Percentiles rank a stretch among this genome's conserved stretches.
These are phyloP conservation scores for Aureobasidium namibiae DNA, from an alignment of 2,329 filamentous ascomycete genomes.

Conservation along the genomic window DNA sequence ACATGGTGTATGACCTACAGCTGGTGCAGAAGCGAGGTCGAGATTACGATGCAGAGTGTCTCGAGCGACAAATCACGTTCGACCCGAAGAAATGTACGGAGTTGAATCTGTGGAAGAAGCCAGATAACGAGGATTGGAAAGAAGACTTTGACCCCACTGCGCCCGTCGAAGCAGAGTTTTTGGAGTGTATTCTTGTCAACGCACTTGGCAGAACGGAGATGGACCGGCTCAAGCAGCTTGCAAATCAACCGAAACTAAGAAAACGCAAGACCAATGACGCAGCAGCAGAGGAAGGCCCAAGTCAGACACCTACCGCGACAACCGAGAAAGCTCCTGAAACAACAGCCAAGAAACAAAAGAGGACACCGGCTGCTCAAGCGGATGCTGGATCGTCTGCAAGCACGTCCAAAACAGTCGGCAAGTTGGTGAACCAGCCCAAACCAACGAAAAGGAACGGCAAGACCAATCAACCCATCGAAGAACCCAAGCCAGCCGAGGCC, in stretches of 20 bases:
- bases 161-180: slow-evolving; percentile 30
- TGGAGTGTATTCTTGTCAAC: slow-evolving; percentile 25
- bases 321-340: neutral
- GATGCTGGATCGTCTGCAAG: neutral
- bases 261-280: slow-evolving; percentile 6
- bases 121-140: slow-evolving; percentile 21
- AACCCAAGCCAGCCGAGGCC: neutral
- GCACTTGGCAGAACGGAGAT: slow-evolving; percentile 20
- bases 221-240: neutral
- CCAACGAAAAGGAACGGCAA: neutral
- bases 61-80: slow-evolving; percentile 28
- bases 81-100: neutral
- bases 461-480: no score
- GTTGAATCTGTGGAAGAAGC: slow-evolving; percentile 1
- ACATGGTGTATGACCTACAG: slow-evolving; percentile 24
- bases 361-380: no score
- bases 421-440: neutral
- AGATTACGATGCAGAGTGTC: slow-evolving; percentile 19
- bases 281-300: neutral
- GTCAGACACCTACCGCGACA: neutral
- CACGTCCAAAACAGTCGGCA: no score
- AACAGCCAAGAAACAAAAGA: neutral
- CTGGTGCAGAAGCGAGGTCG: slow-evolving; percentile 23
- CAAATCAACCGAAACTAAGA: neutral
- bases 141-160: slow-evolving; percentile 26